Conservation (phyloP, 768 basidiomycete species). For the Auriscalpium microsporum region DNA sequence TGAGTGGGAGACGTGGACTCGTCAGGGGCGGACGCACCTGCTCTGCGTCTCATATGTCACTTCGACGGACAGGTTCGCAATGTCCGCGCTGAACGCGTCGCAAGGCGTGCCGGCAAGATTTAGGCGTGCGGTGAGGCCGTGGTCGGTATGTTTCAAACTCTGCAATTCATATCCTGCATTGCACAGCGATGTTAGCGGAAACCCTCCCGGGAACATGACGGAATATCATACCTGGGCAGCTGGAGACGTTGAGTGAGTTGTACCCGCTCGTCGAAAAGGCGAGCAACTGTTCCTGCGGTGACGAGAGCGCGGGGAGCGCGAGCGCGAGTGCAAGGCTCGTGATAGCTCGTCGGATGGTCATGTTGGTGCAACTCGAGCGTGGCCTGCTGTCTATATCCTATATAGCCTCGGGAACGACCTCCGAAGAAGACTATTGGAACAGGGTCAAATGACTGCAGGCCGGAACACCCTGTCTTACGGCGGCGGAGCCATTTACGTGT, state of each 20-base stretch:
- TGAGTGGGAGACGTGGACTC: slow-evolving; percentile 26
- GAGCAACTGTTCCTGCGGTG: too few relatives aligned
- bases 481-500: too few relatives aligned
- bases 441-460: too few relatives aligned
- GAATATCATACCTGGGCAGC: background rate
- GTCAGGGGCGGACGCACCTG: slow-evolving; percentile 26
- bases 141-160: slow-evolving; percentile 4
- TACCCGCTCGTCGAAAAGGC: slow-evolving; percentile 3
- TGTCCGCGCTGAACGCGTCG: slow-evolving; percentile 22
- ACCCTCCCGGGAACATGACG: background rate
- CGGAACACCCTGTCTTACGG: too few relatives aligned
- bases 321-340: too few relatives aligned
- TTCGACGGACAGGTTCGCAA: slow-evolving; percentile 29
- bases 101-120: slow-evolving; percentile 16
- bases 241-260: background rate
- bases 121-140: slow-evolving; percentile 14
- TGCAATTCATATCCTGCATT: background rate
- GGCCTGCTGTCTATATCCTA: too few relatives aligned
- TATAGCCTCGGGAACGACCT: too few relatives aligned
- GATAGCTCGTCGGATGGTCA: too few relatives aligned
- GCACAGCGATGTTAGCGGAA: background rate
- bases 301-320: too few relatives aligned
- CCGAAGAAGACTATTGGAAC: too few relatives aligned
- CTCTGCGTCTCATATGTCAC: slow-evolving; percentile 56
- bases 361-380: too few relatives aligned